Evolutionary conservation across 768 basidiomycete species (phyloP), one percentile per base, ranked within the genome.

Genomic region (Russula ochroleuca): DNA sequence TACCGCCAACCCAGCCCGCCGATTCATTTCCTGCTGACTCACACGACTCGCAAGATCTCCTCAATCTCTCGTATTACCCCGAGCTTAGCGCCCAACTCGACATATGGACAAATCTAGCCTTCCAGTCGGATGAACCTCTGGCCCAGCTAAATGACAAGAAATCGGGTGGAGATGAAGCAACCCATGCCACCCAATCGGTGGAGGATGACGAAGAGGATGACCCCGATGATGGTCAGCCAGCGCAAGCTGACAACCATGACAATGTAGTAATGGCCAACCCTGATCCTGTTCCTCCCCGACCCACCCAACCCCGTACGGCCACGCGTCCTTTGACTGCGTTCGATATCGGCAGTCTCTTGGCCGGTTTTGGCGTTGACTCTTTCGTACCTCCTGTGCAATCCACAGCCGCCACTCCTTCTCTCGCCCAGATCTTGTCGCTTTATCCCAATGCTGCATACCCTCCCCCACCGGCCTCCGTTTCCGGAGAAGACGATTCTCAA

Each of bases 81-180:
- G 91, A 93, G 75, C 79, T 92, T 59, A 79, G 80, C 21, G 85
- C 89, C 0, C 89, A 90, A 72, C 85, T 91, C 58, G 86, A 88
- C 73, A 78, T 94, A 59, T 94, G 92, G 92, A 88, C 89, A 15
- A 86, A 90, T 74, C 79, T 93, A 61, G 75, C 85, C 9, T 94
- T 94, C 71, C 85, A 91, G 63, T 84, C 83, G 0, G 89, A 91
- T 70, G 91, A 92, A 51, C 79, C 81, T 21, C 75, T 84, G n/a
- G 69, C 79, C 49, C 69, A 67, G 40, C 71, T 74, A 33, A 71
- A 74, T 23, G 72, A 77, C 31, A 78, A 75, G 62, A 75, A 75
- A 47, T 56, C 67, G 37, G 53, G 63, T 21, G 50, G 70, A 7
- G 61, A 64, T 1, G 64, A 61, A 14, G 59, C 56, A 19, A 57